These are phyloP conservation scores for Fusarium illudens DNA, from an alignment of 2,329 filamentous ascomycete genomes.

Conservation along the genomic window DNA sequence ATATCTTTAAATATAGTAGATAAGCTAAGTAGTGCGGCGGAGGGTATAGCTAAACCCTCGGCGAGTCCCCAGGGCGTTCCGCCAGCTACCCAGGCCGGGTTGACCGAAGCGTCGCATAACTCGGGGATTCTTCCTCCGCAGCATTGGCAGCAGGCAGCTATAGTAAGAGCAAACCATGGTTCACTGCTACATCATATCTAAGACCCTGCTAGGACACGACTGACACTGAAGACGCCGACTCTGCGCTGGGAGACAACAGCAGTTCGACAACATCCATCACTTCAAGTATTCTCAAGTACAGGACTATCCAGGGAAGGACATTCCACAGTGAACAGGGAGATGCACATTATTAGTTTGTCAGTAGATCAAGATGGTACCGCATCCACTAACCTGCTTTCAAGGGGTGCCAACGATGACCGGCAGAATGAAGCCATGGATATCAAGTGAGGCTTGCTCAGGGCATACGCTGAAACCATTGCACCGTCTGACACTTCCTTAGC, in stretches of 20 bases:
- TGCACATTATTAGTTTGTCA: background rate
- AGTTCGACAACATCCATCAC: background rate
- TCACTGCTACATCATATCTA: background rate
- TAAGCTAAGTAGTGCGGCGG: background rate
- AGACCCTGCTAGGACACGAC: background rate
- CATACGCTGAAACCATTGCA: no score
- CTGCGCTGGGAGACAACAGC: background rate
- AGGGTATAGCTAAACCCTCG: background rate
- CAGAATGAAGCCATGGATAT: slow-evolving; percentile 1
- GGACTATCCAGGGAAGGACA: background rate
- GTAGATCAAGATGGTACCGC: background rate
- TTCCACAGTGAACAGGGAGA: background rate
- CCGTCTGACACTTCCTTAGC: background rate
- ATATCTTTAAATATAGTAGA: no score
- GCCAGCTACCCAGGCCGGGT: background rate
- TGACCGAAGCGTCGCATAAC: background rate
- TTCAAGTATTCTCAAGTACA: background rate
- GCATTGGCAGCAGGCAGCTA: background rate
- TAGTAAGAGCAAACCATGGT: background rate
- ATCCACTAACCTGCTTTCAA: background rate
- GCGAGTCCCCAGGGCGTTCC: background rate
- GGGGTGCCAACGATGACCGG: background rate
- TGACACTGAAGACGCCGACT: background rate
- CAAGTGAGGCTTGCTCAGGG: background rate
- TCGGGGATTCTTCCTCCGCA: background rate